Percentiles rank a stretch among this genome's conserved stretches.
phyloP scores from a whole-genome alignment of 108 stramenopile species.

The Pseudonitzschia pungens region DNA sequence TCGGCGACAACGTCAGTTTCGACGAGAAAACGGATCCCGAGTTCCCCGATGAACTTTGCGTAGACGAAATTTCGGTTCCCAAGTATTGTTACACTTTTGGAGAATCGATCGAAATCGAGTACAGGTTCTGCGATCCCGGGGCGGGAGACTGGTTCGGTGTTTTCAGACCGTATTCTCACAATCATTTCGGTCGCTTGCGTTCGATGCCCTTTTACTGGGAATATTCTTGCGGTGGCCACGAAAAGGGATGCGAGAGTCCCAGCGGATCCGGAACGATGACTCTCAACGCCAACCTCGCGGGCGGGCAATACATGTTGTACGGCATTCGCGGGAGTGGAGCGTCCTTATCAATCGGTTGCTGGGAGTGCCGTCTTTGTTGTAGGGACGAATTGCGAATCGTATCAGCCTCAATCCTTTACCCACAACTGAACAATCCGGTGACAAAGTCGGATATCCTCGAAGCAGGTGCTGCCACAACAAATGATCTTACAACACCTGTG shows the following conservation, averaged over 20 bases:
- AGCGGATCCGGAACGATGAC: not conserved
- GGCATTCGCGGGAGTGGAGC: not conserved
- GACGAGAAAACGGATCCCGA: not conserved
- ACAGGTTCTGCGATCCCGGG: not conserved
- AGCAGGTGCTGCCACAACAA: not conserved
- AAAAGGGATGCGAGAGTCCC: not conserved
- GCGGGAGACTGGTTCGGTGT: not conserved
- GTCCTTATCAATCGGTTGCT: not conserved
- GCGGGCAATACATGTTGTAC: not conserved
- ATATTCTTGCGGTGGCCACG: constrained; percentile 12
- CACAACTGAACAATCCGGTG: not conserved
- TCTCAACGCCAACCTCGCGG: not conserved
- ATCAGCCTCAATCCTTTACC: not conserved
- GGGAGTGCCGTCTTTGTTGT: not conserved
- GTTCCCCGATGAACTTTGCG: not conserved
- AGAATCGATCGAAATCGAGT: not conserved
- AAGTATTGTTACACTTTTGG: constrained; percentile 2
- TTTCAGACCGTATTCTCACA: not conserved
- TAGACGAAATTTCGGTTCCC: not conserved
- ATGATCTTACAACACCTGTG: too few relatives aligned
- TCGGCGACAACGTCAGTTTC: not conserved
- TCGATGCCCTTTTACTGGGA: not conserved
- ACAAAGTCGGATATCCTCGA: not conserved
- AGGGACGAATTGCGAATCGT: not conserved
- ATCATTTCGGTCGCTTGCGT: not conserved